Percentiles rank a stretch among this genome's conserved stretches.
These are phyloP conservation scores for Globisporangium nunn DNA, from an alignment of 352 stramenopile species.

Conservation along the genomic window DNA sequence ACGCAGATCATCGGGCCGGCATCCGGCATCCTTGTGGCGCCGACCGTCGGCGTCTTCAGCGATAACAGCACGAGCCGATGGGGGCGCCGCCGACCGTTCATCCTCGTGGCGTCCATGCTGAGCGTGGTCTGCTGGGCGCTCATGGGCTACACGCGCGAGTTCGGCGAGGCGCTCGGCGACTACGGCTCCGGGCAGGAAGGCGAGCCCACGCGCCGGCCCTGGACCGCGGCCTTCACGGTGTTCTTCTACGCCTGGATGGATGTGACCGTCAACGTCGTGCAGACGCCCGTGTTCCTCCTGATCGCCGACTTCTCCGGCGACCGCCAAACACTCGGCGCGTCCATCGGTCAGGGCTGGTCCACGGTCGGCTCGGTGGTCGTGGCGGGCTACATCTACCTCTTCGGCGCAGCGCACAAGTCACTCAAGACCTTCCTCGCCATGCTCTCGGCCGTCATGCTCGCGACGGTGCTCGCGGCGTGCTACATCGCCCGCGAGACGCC, in stretches of 20 bases:
- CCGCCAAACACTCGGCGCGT: constrained; percentile 21
- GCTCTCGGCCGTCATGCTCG: constrained; percentile 13
- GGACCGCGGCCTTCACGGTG: no score
- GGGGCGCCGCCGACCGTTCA: constrained; percentile 16
- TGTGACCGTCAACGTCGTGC: no score
- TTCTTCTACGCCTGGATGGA: no score
- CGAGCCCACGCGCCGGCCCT: no score
- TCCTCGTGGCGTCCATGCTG: constrained; percentile 11
- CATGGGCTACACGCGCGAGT: constrained; percentile 9
- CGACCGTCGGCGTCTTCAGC: constrained; percentile 15
- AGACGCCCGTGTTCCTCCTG: no score
- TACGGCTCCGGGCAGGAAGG: no score
- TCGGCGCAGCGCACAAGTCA: constrained; percentile 17
- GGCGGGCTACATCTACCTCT: constrained; percentile 2
- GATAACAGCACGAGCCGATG: constrained; percentile 8
- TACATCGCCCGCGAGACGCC: constrained; percentile 11
- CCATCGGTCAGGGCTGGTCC: constrained; percentile 18
- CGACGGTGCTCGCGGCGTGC: constrained; percentile 17
- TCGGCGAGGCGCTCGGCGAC: constrained; percentile 10
- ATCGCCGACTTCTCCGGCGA: constrained; percentile 9
- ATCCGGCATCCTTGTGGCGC: not conserved
- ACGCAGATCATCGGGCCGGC: no score
- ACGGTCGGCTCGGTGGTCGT: constrained; percentile 22
- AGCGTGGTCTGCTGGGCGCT: constrained; percentile 7
- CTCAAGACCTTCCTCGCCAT: constrained; percentile 25